A percentile compares a stretch with the other conserved stretches of the same genome.
Evolutionary conservation across 1,284 basidiomycete species (phyloP).

Genomic region (Ganoderma boninense): DNA sequence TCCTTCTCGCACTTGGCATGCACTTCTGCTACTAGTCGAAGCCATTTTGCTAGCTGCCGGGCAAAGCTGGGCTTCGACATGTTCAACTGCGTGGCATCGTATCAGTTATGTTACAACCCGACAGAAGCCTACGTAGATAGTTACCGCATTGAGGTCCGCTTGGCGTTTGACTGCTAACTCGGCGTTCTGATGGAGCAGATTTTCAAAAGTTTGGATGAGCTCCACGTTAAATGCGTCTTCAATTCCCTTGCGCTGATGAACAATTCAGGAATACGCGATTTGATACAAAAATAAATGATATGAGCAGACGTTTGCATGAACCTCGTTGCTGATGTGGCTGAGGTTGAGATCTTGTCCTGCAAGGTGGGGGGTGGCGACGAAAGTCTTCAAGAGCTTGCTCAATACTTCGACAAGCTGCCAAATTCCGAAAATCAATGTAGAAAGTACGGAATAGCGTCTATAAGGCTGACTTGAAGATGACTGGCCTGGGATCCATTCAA

Average conservation of each 20-base stretch:
- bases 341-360: background rate
- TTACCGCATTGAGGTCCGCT: constrained; percentile 3
- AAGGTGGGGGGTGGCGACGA: background rate
- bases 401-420: background rate
- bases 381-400: background rate
- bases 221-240: background rate
- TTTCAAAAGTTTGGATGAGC: background rate
- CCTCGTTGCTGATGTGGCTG: background rate
- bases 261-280: background rate
- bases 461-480: background rate
- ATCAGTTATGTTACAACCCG: background rate
- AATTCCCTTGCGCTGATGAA: background rate
- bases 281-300: background rate
- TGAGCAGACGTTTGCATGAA: background rate
- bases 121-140: background rate
- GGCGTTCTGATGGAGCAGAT: background rate
- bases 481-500: background rate
- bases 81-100: constrained; percentile 2
- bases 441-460: no score
- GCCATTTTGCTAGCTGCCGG: constrained; percentile 2
- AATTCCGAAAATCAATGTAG: background rate
- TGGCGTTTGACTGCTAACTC: background rate
- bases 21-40: background rate
- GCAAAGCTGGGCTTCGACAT: constrained; percentile 8
- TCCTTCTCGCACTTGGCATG: constrained; percentile 3